Percentiles rank a stretch among this genome's conserved stretches.
Evolutionary conservation across 331 rosid genomes (phyloP).

Genomic region (Telfairia occidentalis): DNA sequence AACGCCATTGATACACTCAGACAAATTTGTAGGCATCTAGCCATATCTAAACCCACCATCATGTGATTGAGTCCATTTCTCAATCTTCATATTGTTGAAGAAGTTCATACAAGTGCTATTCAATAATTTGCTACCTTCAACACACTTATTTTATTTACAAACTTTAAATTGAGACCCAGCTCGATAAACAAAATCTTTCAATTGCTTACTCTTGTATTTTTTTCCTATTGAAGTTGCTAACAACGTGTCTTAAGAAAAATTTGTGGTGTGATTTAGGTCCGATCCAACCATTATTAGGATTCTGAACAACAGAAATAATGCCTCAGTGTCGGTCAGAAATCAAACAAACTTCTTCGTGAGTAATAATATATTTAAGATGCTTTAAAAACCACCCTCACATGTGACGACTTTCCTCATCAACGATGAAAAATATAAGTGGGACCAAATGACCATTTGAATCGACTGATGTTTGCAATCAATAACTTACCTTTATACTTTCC

Average conservation of each 20-base stretch:
- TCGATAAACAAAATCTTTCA: no score
- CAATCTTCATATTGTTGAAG: background rate
- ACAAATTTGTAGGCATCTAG: background rate
- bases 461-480: no score
- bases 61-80: background rate
- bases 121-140: background rate
- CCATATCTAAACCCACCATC: background rate
- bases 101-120: background rate
- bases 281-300: background rate
- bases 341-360: no score
- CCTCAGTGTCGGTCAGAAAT: no score
- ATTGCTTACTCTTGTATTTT: background rate
- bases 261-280: background rate
- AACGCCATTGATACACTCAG: background rate
- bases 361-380: no score
- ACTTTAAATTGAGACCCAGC: background rate
- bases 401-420: no score
- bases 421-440: no score
- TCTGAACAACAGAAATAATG: no score
- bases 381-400: no score
- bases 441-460: no score
- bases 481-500: no score
- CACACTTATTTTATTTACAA: no score
- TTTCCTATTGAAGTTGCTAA: background rate
- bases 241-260: background rate